Evolutionary conservation across 2,329 filamentous ascomycete species (phyloP), one percentile per base, ranked within the genome.

Genomic region (Ambrosiella xylebori): DNA sequence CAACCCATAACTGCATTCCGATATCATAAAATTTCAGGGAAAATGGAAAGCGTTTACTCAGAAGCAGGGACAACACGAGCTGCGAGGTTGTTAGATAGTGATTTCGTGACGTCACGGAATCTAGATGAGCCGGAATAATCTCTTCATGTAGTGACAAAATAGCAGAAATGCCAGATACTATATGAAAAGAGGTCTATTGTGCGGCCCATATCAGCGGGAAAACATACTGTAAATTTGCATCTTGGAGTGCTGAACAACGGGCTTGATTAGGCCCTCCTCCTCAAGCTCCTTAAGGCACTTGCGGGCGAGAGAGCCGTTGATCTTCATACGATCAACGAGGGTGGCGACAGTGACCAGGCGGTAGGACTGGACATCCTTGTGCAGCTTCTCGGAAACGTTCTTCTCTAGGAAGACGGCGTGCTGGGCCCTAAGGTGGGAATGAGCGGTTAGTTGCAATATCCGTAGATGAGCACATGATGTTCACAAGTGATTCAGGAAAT

Each of bases 301-400:
- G 71, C 93, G 85, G 67, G 93, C 93, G 71, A 98, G 80, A 68
- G 88, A 95, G 71, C 93, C 94, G 81, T 98, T 98, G 82, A 98
- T 94, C 89, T 98, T 98, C 76, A 98, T 84, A 76, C 93, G 85
- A 78, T 98, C 93, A 82, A 98, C 93, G 71, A 98, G 89, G 69
- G 88, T 91, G 70, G 93, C 90, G 70, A 97, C 86, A 72, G 93
- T 97, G 78, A 98, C 89, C 75, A 98, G 89, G 72, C 93, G 89
- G 86, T 97, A 98, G 65, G 93, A 96, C 78, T 97, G 93, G 70
- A 98, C 94, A 83, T 98, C 93, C 82, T 98, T 98, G 82, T 95
- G 86, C 75, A 98, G 89, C 82, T 94, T 95, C 78, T 98, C 93
- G 67, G 86, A 86, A 72, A 86, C 95, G 77, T 80, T 73, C 85